Base-by-base conservation (phyloP, 805 yeast species). In the Sugiyamaella chiloensis region DNA sequence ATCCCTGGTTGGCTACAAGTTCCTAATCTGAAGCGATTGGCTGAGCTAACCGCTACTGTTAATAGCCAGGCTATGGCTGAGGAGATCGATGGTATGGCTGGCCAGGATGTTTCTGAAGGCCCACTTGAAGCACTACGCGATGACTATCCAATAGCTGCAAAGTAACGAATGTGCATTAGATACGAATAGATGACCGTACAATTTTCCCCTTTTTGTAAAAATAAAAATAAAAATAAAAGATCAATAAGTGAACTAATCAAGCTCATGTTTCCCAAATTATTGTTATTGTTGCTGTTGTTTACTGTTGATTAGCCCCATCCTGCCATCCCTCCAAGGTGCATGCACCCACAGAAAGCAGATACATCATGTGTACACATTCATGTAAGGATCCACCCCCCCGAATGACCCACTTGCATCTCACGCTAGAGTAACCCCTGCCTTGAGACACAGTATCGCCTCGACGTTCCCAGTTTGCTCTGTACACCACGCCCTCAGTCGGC, bases 1-100 rank as follows among this genome's bases (percentile, higher is more conserved):
- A 91, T 93, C 53, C 99, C 99, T 32, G 90, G 95, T 1, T 87
- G 95, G 87, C 73, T 93, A 68, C 86, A 84, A 57, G 79, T 90
- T 55, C 98, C 98, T 37, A 83, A 79, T 34, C 83, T 95, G 30
- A 85, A 95, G 71, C 77, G 93, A 67, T 81, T 93, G 41, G 87
- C 90, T 32, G 96, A 90, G 64, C 73, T 93, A 58, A 65, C 70
- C 2, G 61, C 70, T n/a, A 42, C 57, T 17, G 63, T 60, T 19
- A 58, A 58, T 46, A 35, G 30, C 17, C 37, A 34, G 12, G 37
- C 37, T 19, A 34, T 34, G 37, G 20, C 37, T 14, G 37, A 34
- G 12, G 37, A 34, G 12, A 6, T 8, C 36, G 48, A 45, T 16
- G 46, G n/a, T 17, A 26, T 23, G 19, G 36, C 12, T 16, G 26